A percentile compares a stretch with the other conserved stretches of the same genome.
phyloP scores from a whole-genome alignment of 2,329 filamentous ascomycete species.

The Aspergillus fijiensis region DNA sequence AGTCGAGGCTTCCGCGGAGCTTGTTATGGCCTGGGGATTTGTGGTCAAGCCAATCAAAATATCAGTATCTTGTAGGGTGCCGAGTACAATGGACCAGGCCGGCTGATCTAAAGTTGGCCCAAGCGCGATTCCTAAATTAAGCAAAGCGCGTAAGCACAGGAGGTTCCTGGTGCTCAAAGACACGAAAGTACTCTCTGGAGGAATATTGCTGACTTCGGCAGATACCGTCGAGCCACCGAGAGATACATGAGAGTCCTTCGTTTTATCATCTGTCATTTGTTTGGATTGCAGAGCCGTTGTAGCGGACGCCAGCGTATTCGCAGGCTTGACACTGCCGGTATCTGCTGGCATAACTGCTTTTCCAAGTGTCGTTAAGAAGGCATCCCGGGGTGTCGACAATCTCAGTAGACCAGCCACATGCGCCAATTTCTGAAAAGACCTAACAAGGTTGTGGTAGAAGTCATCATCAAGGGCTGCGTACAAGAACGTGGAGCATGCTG shows the following conservation, averaged over 20 bases:
- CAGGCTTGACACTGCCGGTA: constrained; percentile 30
- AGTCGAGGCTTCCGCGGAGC: constrained; percentile 27
- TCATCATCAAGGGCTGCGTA: constrained; percentile 89
- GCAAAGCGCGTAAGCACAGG: constrained; percentile 79
- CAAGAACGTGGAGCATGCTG: constrained; percentile 91
- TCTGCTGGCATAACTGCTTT: constrained; percentile 91
- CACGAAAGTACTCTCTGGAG: constrained; percentile 46
- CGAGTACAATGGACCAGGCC: constrained; percentile 85
- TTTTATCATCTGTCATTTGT: constrained; percentile 31
- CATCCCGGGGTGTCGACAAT: constrained; percentile 82
- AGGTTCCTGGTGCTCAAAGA: constrained; percentile 84
- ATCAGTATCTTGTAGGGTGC: constrained; percentile 90
- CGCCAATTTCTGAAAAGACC: constrained; percentile 91
- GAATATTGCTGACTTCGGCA: constrained; percentile 26
- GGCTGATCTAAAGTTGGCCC: constrained; percentile 77
- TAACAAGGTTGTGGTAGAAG: constrained; percentile 87
- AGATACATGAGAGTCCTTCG: constrained; percentile 29
- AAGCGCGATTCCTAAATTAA: constrained; percentile 94
- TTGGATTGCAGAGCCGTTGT: constrained; percentile 22
- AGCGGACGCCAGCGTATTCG: constrained; percentile 17
- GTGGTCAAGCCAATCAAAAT: constrained; percentile 64
- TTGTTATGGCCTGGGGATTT: constrained; percentile 29
- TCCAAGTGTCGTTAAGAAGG: constrained; percentile 87
- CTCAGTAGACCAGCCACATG: constrained; percentile 89
- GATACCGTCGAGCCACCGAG: constrained; percentile 25